phyloP scores from a whole-genome alignment of 805 yeast genomes.

The Cyberlindnera veronae region DNA sequence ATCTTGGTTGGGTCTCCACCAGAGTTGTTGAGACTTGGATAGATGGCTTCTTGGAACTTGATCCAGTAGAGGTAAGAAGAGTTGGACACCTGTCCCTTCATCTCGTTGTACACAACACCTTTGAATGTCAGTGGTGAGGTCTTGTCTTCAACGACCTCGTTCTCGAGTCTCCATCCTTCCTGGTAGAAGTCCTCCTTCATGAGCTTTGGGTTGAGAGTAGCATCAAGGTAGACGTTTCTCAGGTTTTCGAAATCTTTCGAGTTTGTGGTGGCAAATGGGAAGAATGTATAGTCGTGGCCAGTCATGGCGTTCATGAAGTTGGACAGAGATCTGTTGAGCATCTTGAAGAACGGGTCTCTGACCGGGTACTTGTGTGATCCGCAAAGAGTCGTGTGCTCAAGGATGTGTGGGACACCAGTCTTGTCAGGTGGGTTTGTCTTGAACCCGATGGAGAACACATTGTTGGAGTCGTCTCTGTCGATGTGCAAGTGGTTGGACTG shows the following conservation, averaged over 20 bases:
- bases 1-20: constrained; percentile 92
- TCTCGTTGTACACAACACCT: constrained; percentile 97
- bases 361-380: constrained; percentile 92
- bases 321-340: constrained; percentile 90
- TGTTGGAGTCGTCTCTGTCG: constrained; percentile 77
- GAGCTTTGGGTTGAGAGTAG: constrained; percentile 79
- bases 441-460: constrained; percentile 85
- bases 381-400: constrained; percentile 94
- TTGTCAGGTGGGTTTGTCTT: constrained; percentile 92
- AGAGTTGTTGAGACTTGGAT: constrained; percentile 81
- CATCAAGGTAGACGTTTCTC: constrained; percentile 83
- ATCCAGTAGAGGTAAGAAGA: constrained; percentile 83
- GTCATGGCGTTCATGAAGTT: constrained; percentile 99
- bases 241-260: constrained; percentile 73
- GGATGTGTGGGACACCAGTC: constrained; percentile 95
- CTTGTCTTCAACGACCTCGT: constrained; percentile 54
- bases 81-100: constrained; percentile 96
- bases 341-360: constrained; percentile 95
- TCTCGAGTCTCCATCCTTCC: constrained; percentile 97
- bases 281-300: constrained; percentile 92
- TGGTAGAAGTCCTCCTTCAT: constrained; percentile 81
- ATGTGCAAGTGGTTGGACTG: constrained; percentile 84
- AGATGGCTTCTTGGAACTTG: constrained; percentile 76
- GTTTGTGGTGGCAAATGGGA: constrained; percentile 95
- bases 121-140: constrained; percentile 67